phyloP scores from a whole-genome alignment of 495 filamentous ascomycete species.

The Aspergillus bridgeri region DNA sequence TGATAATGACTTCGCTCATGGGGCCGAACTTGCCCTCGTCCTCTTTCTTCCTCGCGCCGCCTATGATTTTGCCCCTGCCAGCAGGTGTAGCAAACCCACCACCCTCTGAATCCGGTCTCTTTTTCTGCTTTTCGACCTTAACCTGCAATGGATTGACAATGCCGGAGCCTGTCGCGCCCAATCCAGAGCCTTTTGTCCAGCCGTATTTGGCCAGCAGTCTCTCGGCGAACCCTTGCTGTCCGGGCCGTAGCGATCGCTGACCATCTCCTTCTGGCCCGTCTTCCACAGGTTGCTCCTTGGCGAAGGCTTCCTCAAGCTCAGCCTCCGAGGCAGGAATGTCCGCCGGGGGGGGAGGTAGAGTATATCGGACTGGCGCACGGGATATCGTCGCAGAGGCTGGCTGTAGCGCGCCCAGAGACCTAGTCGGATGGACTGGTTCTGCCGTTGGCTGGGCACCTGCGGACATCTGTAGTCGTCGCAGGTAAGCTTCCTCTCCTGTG shows the following conservation, averaged over 20 bases:
- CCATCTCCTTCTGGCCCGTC: slow-evolving; percentile 45
- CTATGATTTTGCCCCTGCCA: slow-evolving; percentile 77
- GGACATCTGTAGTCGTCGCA: slow-evolving; percentile 55
- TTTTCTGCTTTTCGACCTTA: slow-evolving; percentile 77
- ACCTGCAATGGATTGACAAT: slow-evolving; percentile 81
- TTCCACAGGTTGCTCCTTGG: slow-evolving; percentile 50
- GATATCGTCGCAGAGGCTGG: slow-evolving; percentile 63
- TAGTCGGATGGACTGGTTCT: slow-evolving; percentile 28
- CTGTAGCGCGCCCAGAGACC: slow-evolving; percentile 36
- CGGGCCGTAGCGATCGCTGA: slow-evolving; percentile 65
- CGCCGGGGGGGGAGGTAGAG: slow-evolving; percentile 56
- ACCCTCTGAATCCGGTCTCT: slow-evolving; percentile 72
- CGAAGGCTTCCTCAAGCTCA: slow-evolving; percentile 50
- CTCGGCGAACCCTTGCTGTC: slow-evolving; percentile 79
- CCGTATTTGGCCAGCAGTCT: slow-evolving; percentile 89
- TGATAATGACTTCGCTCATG: slow-evolving; percentile 75
- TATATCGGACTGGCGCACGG: slow-evolving; percentile 82
- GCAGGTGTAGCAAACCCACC: slow-evolving; percentile 69
- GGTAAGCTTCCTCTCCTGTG: slow-evolving; percentile 66
- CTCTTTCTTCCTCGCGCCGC: slow-evolving; percentile 48
- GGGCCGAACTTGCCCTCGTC: slow-evolving; percentile 64
- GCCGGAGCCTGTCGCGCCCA: slow-evolving; percentile 75
- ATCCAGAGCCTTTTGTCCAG: slow-evolving; percentile 81
- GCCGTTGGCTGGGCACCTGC: slow-evolving; percentile 24
- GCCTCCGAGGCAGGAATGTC: slow-evolving; percentile 56